A percentile compares a stretch with the other conserved stretches of the same genome.
Conservation (phyloP, 192 early-diverging fungal genomes). For the Gryganskiella cystojenkinii region DNA sequence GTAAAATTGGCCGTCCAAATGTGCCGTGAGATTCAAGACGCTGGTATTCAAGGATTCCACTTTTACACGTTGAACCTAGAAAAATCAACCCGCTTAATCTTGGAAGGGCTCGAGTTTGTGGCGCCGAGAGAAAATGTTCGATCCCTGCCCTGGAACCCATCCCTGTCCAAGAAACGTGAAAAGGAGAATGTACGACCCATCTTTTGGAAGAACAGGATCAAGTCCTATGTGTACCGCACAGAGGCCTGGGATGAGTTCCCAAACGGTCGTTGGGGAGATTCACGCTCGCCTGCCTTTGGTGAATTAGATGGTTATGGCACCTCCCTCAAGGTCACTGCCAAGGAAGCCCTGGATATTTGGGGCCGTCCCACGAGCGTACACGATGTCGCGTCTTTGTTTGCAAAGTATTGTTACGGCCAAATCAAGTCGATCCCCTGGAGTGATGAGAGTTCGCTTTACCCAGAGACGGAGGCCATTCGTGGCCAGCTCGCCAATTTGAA, state of each 20-base stretch:
- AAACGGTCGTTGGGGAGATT: constrained; percentile 98
- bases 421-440: constrained; percentile 92
- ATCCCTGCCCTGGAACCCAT: constrained; percentile 84
- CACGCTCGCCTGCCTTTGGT: constrained; percentile 84
- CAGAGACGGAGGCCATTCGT: constrained; percentile 79
- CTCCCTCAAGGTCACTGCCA: constrained; percentile 72
- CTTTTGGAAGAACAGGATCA: constrained; percentile 97
- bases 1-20: constrained; percentile 83
- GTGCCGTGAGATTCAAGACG: constrained; percentile 67
- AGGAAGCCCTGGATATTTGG: constrained; percentile 84
- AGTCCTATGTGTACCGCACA: constrained; percentile 90
- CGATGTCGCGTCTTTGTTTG: constrained; percentile 85
- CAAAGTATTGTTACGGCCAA: constrained; percentile 83
- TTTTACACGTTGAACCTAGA: constrained; percentile 97
- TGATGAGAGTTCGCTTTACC: constrained; percentile 73
- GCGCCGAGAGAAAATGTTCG: constrained; percentile 72
- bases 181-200: constrained; percentile 98
- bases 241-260: constrained; percentile 96
- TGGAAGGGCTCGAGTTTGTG: constrained; percentile 79
- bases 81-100: constrained; percentile 80
- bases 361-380: constrained; percentile 69
- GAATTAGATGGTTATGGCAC: constrained; percentile 79
- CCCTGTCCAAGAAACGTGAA: constrained; percentile 72
- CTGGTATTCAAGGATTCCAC: constrained; percentile 81
- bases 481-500: constrained; percentile 78